Evolutionary conservation across 495 filamentous ascomycete genomes (phyloP).

Genomic region (Talaromyces nanjingensis): DNA sequence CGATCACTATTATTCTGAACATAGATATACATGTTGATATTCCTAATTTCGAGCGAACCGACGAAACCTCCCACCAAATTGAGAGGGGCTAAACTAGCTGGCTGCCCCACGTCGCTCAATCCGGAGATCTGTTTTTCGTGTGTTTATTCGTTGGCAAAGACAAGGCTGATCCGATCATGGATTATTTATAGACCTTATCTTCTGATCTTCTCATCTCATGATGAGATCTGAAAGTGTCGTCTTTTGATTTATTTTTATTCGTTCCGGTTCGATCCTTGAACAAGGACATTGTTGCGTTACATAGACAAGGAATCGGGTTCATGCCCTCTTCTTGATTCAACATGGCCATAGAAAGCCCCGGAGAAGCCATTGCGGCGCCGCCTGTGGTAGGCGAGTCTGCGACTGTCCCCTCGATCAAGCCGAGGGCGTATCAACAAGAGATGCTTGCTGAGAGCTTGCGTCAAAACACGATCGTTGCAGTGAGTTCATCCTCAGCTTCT

Average conservation of each 20-base stretch:
- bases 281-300: not conserved
- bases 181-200: not conserved
- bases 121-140: not conserved
- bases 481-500: conserved; percentile 29
- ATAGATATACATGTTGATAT: not conserved
- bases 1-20: not conserved
- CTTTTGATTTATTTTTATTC: not conserved
- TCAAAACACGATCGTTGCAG: conserved; percentile 77
- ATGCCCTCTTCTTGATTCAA: not conserved
- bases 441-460: conserved; percentile 81
- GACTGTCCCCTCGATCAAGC: not conserved
- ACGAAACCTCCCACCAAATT: not conserved
- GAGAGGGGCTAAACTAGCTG: not conserved
- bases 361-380: not conserved
- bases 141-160: not conserved
- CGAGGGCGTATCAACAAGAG: conserved; percentile 73
- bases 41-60: not conserved
- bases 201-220: not conserved
- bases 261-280: not conserved
- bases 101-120: conserved; percentile 5
- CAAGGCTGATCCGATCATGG: not conserved
- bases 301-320: not conserved
- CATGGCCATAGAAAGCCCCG: not conserved
- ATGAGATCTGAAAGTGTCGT: not conserved
- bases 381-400: not conserved